Evolutionary conservation across 164 flowering plant genomes (phyloP), one percentile per base, ranked within the genome.

Genomic region (Vitis amurensis): DNA sequence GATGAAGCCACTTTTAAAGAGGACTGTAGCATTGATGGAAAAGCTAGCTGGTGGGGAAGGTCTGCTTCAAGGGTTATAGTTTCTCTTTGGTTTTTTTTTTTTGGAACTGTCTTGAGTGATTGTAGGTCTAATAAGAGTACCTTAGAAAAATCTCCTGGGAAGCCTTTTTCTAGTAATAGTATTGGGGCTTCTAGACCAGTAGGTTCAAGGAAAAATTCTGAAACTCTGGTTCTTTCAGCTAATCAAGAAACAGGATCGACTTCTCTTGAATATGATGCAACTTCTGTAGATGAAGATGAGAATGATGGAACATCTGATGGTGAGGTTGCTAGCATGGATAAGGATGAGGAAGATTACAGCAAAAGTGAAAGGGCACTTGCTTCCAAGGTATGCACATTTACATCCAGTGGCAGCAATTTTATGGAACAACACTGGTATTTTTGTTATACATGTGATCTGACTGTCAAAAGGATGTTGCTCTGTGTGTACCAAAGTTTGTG

Each of bases 361-460:
- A 89, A 86, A 78, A 88, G 93, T 79, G 99, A 96, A 69, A 89
- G 80, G 76, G 87, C 87, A 48, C 97, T 96, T 78, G 97, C 99
- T 55, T 91, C 97, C 55, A 90, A 91, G 83, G 97, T 96, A 55
- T 96, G 99, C 72, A 93, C 99, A 27, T 96, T 93, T 81, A 96
- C 98, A 55, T 96, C 98, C 61, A 96, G 99, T 77, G 99, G 99
- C 50, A 96, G 99, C 87, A 96, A 96, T 80, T 93, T 96, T 76
- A 93, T 92, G 97, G 99, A 96, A 70, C 99, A 96, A 57, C 99
- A 96, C 74, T 96, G 99, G 99, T 96, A 96, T 70, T 96, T 96
- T 76, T 96, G 99, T 73, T 96, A 96, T 77, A 96, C 99, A 15
- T 96, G 99, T 84, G 98, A 96, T 79, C 87, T 91, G 73, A 96